A percentile compares a stretch with the other conserved stretches of the same genome.
phyloP scores from a whole-genome alignment of 192 early-diverging fungal genomes.

The Funneliformis geosporum region DNA sequence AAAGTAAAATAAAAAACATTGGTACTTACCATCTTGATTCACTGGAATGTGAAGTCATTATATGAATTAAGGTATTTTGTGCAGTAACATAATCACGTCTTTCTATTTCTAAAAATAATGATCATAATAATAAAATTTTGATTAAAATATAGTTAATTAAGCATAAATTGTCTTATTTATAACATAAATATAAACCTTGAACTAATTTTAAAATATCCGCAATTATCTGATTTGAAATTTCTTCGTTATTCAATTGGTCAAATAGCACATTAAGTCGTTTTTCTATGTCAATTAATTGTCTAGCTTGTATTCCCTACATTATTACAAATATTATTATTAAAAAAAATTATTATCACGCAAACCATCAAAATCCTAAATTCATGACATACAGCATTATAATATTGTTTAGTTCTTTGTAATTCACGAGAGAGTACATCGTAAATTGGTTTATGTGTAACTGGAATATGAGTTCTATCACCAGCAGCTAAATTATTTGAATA shows the following conservation, averaged over 20 bases:
- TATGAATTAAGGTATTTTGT: slow-evolving; percentile 34
- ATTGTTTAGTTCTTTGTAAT: slow-evolving; percentile 51
- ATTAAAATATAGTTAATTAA: not conserved
- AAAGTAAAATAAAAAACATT: not conserved
- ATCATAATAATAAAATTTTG: too few species aligned
- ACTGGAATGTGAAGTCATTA: slow-evolving; percentile 35
- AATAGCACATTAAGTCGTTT: slow-evolving; percentile 78
- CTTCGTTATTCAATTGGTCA: slow-evolving; percentile 84
- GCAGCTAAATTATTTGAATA: slow-evolving; percentile 46
- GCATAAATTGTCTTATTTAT: not conserved
- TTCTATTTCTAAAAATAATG: slow-evolving; percentile 35
- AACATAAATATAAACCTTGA: slow-evolving; percentile 48
- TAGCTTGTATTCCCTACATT: slow-evolving; percentile 65
- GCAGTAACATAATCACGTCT: slow-evolving; percentile 27
- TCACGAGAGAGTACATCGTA: slow-evolving; percentile 55
- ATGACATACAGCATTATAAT: slow-evolving; percentile 46
- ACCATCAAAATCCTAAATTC: not conserved
- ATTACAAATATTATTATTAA: not conserved
- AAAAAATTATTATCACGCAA: not conserved
- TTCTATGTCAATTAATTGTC: slow-evolving; percentile 82
- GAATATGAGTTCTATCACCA: slow-evolving; percentile 85
- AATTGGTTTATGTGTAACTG: slow-evolving; percentile 68
- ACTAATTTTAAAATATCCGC: slow-evolving; percentile 63
- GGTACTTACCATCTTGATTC: not conserved
- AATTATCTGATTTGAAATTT: slow-evolving; percentile 63